Base-by-base conservation (phyloP, 805 yeast genomes). In the Ogataea naganishii region DNA sequence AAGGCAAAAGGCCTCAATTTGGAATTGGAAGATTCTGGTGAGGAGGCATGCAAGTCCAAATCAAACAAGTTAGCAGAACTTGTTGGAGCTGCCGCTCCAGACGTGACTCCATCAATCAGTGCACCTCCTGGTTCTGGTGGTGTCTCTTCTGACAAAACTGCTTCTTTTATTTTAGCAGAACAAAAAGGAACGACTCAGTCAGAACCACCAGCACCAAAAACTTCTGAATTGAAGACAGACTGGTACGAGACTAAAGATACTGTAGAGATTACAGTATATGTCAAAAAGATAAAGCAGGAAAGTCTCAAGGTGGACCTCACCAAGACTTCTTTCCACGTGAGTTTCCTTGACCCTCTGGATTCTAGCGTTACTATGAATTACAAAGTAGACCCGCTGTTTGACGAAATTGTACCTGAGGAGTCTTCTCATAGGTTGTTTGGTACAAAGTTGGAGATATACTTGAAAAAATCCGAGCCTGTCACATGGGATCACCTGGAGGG, bases 361-460 rank as follows among this genome's bases (percentile, higher is more conserved):
- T 62, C 80, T 2, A 77, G 72, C 37, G 32, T 23, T 20, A 27
- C 33, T 3, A 83, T 77, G 51, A 63, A 58, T 35, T 82, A 73
- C 43, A 52, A 56, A 16, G 46, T 80, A 27, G 72, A 71, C 7
- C 75, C 72, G 2, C 56, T 83, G 20, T 67, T 49, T 31, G 69
- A 62, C 10, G 57, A 53, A 14, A 74, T 89, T 18, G 67, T 56
- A 17, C 58, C 75, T 1, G 49, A 46, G 0, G 39, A 55, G 14
- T 67, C 78, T 2, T 44, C 58, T 0, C 71, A 52, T 41, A 64
- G 58, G 9, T 69, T 86, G 3, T 75, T 71, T 44, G 60, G 78
- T 1, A 80, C 92, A 14, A 89, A 89, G 45, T 41, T 89, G 3
- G 96, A 89, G 51, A 48, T 86, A 7, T 51, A 51, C n/a, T 55